Evolutionary conservation across 768 basidiomycete species (phyloP).

Genomic region (Russula lepida): DNA sequence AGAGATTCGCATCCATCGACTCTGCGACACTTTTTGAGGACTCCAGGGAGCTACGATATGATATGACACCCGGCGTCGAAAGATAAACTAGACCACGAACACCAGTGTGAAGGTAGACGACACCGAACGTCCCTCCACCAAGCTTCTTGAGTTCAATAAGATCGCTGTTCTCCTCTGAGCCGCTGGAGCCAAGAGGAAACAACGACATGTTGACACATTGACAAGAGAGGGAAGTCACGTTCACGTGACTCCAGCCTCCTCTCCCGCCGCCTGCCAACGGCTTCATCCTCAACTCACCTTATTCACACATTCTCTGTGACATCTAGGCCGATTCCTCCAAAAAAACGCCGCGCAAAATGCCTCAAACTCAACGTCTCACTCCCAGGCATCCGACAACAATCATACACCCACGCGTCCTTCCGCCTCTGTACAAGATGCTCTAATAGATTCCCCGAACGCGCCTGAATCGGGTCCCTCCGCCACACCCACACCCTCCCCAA

Average conservation of each 20-base stretch:
- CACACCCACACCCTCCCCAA: slow-evolving; percentile 25
- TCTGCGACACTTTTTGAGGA: no score
- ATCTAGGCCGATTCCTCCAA: neutral
- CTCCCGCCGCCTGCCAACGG: neutral
- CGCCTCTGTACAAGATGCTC: slow-evolving; percentile 1
- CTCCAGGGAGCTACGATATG: no score
- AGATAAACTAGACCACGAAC: no score
- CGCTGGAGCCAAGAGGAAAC: no score
- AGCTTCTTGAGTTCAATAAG: no score
- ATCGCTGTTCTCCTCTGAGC: no score
- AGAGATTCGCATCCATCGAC: no score
- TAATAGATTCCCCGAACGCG: neutral
- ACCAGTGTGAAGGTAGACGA: no score
- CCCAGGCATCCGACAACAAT: neutral
- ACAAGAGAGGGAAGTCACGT: no score
- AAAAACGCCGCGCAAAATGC: neutral
- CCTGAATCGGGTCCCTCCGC: neutral
- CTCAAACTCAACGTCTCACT: neutral
- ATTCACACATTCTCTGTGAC: neutral
- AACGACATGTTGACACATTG: no score
- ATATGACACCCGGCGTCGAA: no score
- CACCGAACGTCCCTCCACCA: no score
- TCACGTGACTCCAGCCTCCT: slow-evolving; percentile 10
- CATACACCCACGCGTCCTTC: neutral
- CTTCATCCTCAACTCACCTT: neutral